These are phyloP conservation scores for Grigorovia jiainica DNA, from an alignment of 805 yeast species.

Conservation along the genomic window DNA sequence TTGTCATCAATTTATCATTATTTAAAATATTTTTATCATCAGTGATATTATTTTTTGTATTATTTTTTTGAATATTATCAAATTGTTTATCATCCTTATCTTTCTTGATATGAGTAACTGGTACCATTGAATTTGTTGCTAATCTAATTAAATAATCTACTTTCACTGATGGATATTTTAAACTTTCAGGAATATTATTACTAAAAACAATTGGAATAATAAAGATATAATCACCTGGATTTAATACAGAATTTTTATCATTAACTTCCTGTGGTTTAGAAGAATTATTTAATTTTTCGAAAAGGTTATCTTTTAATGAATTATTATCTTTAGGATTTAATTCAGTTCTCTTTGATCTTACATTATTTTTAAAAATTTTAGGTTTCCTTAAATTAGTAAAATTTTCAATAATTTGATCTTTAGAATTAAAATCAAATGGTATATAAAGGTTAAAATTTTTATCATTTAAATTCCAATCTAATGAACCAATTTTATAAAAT, in stretches of 20 bases:
- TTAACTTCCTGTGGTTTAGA: constrained; percentile 1
- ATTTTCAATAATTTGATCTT: constrained; percentile 17
- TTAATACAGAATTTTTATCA: constrained; percentile 13
- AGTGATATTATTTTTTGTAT: background rate
- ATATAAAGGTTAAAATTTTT: constrained; percentile 37
- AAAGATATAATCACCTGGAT: constrained; percentile 65
- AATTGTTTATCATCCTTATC: background rate
- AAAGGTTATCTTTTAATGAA: constrained; percentile 6
- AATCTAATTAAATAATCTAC: constrained; percentile 16
- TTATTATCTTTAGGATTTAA: constrained; percentile 9
- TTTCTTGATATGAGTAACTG: background rate
- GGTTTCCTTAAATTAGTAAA: constrained; percentile 10
- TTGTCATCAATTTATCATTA: too few relatives aligned
- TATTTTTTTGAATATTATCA: background rate
- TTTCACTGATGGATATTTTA: constrained; percentile 29
- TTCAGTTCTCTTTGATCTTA: constrained; percentile 9
- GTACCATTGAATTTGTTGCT: constrained; percentile 3
- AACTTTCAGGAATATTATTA: constrained; percentile 44
- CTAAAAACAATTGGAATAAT: constrained; percentile 55
- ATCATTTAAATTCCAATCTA: constrained; percentile 38
- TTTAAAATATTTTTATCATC: background rate
- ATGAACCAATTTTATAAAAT: constrained; percentile 37
- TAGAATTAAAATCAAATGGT: constrained; percentile 20
- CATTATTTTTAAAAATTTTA: constrained; percentile 14
- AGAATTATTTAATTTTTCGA: constrained; percentile 2